Evolutionary conservation across 2,329 filamentous ascomycete genomes (phyloP).

Genomic region (Colletotrichum tropicale): DNA sequence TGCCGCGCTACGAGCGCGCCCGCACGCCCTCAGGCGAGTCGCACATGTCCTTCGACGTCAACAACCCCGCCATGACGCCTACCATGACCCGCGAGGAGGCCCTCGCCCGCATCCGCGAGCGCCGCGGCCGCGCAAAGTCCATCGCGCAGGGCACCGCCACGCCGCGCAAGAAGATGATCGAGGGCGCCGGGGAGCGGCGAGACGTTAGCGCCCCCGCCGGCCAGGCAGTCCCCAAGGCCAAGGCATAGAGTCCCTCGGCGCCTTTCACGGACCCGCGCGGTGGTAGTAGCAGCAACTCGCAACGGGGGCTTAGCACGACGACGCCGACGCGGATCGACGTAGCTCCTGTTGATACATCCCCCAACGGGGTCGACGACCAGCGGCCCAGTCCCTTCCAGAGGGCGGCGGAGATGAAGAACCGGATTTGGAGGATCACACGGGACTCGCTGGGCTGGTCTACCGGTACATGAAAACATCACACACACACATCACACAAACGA

Average conservation of each 20-base stretch:
- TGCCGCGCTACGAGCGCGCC: slow-evolving; percentile 49
- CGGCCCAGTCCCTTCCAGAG: not conserved
- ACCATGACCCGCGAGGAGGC: slow-evolving; percentile 77
- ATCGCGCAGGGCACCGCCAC: slow-evolving; percentile 68
- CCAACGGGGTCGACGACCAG: not conserved
- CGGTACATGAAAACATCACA: not conserved
- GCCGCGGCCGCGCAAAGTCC: slow-evolving; percentile 73
- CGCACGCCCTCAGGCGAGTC: slow-evolving; percentile 48
- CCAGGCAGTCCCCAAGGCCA: slow-evolving; percentile 12
- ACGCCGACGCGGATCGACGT: not conserved
- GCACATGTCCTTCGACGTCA: slow-evolving; percentile 53
- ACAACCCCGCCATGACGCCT: slow-evolving; percentile 64
- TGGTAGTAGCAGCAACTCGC: not conserved
- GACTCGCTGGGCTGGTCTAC: slow-evolving; percentile 14
- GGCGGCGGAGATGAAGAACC: not conserved
- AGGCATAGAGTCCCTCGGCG: slow-evolving; percentile 14
- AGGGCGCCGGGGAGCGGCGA: slow-evolving; percentile 48
- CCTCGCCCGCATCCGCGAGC: slow-evolving; percentile 75
- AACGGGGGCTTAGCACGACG: not conserved
- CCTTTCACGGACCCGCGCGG: not conserved
- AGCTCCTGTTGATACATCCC: not conserved
- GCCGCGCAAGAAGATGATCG: slow-evolving; percentile 62
- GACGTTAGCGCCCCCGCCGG: slow-evolving; percentile 51
- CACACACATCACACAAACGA: not conserved
- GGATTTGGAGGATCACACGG: slow-evolving; percentile 11